Conservation (phyloP, 139 green algal species). For the Haematococcus sp. region DNA sequence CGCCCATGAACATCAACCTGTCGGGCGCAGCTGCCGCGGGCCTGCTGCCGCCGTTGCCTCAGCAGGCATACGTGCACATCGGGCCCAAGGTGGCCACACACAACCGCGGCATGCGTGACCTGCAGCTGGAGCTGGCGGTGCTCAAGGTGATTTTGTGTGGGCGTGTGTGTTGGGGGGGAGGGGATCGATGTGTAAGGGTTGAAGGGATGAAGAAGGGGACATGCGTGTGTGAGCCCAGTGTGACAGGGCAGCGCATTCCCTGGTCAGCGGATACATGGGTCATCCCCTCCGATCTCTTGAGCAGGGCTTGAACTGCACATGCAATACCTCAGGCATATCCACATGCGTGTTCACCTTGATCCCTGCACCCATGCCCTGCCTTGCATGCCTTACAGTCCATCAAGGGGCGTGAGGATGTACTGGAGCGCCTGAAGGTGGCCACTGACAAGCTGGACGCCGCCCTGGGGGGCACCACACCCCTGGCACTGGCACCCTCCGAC, state of each 20-base stretch:
- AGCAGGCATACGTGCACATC: not conserved
- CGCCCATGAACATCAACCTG: too few species aligned
- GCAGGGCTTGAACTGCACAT: too few species aligned
- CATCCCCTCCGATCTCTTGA: too few species aligned
- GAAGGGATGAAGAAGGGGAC: too few species aligned
- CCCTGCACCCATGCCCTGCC: not conserved
- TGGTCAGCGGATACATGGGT: too few species aligned
- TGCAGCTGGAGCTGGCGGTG: conserved; percentile 44
- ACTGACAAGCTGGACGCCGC: conserved; percentile 32
- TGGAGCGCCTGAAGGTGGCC: conserved; percentile 41
- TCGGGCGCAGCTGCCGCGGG: not conserved
- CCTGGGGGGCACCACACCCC: conserved; percentile 23
- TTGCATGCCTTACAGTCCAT: conserved; percentile 19
- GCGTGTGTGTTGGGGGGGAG: not conserved
- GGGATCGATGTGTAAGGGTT: too few species aligned
- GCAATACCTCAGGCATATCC: too few species aligned
- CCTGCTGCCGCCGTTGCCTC: conserved; percentile 8
- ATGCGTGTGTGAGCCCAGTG: not conserved
- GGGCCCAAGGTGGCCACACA: not conserved
- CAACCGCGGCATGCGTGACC: conserved; percentile 26
- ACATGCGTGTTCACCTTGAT: too few species aligned
- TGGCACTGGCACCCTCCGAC: conserved; percentile 32
- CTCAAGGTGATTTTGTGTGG: conserved; percentile 26
- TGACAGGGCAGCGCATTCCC: too few species aligned
- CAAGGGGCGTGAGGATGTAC: conserved; percentile 46